These are phyloP conservation scores for Glycine soja DNA, from an alignment of 306 rosid species.

Conservation along the genomic window DNA sequence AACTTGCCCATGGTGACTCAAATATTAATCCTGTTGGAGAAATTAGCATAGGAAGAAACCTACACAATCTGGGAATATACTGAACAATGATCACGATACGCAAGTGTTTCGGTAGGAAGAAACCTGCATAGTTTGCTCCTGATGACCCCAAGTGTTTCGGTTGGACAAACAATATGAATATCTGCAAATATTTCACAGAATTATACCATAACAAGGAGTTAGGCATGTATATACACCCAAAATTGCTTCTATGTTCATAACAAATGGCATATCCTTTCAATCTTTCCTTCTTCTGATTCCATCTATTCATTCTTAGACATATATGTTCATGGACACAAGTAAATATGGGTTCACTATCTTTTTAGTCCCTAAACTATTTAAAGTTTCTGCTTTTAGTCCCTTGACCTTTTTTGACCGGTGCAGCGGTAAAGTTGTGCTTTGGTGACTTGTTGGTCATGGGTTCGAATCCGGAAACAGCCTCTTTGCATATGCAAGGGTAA, in stretches of 20 bases:
- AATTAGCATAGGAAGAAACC: constrained; percentile 74
- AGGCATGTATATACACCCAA: background rate
- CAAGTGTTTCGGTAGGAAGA: constrained; percentile 66
- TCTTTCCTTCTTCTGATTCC: background rate
- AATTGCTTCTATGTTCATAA: constrained; percentile 8
- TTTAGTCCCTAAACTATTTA: too few species aligned
- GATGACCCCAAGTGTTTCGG: constrained; percentile 57
- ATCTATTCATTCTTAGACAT: too few species aligned
- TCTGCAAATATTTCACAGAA: constrained; percentile 61
- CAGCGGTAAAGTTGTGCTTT: too few species aligned
- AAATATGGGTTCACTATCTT: too few species aligned
- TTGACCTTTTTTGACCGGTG: too few species aligned
- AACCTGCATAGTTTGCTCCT: constrained; percentile 80
- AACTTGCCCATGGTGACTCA: constrained; percentile 86
- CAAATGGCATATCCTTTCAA: background rate
- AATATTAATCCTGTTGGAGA: constrained; percentile 75
- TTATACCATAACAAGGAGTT: background rate
- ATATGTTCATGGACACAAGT: background rate
- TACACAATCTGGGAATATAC: constrained; percentile 74
- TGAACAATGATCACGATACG: constrained; percentile 66
- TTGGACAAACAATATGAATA: constrained; percentile 61
- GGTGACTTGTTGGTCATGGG: too few species aligned
- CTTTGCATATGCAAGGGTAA: too few species aligned
- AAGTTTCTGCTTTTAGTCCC: too few species aligned
- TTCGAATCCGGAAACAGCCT: too few species aligned